Conservation (phyloP, 129 eudicot genomes). For the Ambrosia trifida region DNA sequence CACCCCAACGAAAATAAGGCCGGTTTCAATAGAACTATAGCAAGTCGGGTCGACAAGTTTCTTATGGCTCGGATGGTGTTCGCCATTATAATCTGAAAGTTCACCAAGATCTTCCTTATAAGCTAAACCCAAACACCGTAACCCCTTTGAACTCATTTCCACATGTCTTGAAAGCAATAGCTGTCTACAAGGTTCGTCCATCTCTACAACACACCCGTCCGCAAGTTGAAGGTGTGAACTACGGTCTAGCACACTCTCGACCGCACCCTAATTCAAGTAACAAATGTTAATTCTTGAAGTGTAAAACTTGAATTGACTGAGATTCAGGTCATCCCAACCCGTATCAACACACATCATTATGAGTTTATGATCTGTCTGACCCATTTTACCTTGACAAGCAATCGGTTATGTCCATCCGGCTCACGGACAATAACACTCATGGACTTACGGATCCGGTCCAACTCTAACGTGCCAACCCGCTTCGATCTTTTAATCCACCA, state of each 20-base stretch:
- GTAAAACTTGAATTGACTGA: too few relatives aligned
- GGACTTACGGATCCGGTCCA: slow-evolving; percentile 85
- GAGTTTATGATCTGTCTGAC: not conserved
- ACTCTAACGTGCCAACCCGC: slow-evolving; percentile 79
- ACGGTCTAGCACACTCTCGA: slow-evolving; percentile 70
- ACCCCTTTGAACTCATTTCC: slow-evolving; percentile 75
- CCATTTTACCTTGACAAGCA: slow-evolving; percentile 75
- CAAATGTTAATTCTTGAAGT: not conserved
- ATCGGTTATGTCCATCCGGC: slow-evolving; percentile 59
- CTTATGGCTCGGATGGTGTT: slow-evolving; percentile 64
- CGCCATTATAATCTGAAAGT: slow-evolving; percentile 58
- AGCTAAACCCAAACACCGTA: slow-evolving; percentile 81
- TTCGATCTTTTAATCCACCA: slow-evolving; percentile 78
- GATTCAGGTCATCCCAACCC: not conserved
- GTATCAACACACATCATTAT: not conserved
- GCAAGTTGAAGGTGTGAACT: slow-evolving; percentile 69
- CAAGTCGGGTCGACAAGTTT: slow-evolving; percentile 60
- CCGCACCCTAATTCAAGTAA: slow-evolving; percentile 66
- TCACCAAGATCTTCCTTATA: slow-evolving; percentile 75
- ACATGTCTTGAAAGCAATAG: slow-evolving; percentile 45
- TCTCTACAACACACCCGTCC: slow-evolving; percentile 59
- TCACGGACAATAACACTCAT: slow-evolving; percentile 78
- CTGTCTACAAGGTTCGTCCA: slow-evolving; percentile 54
- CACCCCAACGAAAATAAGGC: slow-evolving; percentile 70
- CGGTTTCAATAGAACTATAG: slow-evolving; percentile 66